Base-by-base conservation (phyloP, 1,139 yeast species). In the Diutina ranongensis region DNA sequence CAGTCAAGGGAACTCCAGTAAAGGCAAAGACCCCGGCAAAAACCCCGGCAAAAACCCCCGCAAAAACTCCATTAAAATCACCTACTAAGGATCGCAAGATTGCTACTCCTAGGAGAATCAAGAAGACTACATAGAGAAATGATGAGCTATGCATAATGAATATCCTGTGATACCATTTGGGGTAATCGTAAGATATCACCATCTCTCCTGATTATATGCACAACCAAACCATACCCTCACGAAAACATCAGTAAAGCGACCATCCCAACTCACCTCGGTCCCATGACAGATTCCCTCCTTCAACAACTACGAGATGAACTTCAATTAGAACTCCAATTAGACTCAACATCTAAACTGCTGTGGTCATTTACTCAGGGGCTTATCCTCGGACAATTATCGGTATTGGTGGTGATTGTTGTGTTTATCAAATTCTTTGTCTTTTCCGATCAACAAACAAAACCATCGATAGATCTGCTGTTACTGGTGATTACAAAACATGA, bases 361-460 rank as follows among this genome's bases (percentile, higher is more conserved):
- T 79, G 86, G 82, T 75, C 85, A 22, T 84, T 84, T 54, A 77
- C 88, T 0, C 86, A 82, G 51, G 94, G 94, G 1, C 64, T 84
- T n/a, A 62, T 83, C 3, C 52, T 83, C 13, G 98, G 98, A 1
- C 97, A 92, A 61, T 57, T 86, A 40, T 83, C 94, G 53, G 95
- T 89, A 7, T 73, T 89, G 22, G 55, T 87, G 0, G 75, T 87
- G n/a, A 65, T 88, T 42, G 74, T 79, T 4, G 71, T 86, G 35
- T 85, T 88, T 57, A 80, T 89, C 49, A 80, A 85, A 59, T 89
- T 87, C 62, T 92, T 92, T 57, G 83, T 92, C 1, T 92, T 92
- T 61, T 86, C 94, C 35, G 97, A 88, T 61, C 56, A 31, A 50
- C 48, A 18, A 50, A 47, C 42, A 53, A 55, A 34, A 72, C 67